phyloP scores from a whole-genome alignment of 371 early-diverging fungal species.

The Apophysomyces ossiformis region DNA sequence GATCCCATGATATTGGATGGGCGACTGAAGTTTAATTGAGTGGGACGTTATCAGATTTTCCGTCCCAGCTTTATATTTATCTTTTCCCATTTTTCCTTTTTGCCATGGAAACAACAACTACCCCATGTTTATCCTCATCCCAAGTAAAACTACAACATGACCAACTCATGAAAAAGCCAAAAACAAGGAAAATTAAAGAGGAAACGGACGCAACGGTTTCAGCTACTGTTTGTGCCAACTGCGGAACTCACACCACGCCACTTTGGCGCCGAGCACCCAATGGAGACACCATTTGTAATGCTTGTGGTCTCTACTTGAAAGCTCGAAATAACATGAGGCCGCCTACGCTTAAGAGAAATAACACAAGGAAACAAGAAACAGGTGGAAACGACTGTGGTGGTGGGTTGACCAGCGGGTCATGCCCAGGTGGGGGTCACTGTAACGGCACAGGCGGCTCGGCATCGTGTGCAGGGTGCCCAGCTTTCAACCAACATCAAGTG shows the following conservation, averaged over 20 bases:
- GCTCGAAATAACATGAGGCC: conserved; percentile 43
- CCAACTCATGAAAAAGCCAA: not conserved
- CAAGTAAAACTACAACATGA: conserved; percentile 2
- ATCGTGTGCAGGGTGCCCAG: conserved; percentile 76
- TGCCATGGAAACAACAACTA: not conserved
- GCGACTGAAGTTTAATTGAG: too few species aligned
- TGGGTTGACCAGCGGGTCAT: conserved; percentile 48
- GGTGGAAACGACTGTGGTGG: conserved; percentile 33
- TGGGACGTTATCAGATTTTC: conserved; percentile 4
- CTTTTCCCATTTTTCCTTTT: not conserved
- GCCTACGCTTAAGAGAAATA: conserved; percentile 49
- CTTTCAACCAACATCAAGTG: conserved; percentile 70
- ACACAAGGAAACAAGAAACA: conserved; percentile 23
- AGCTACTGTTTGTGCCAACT: conserved; percentile 77
- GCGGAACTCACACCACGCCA: conserved; percentile 83
- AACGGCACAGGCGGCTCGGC: conserved; percentile 73
- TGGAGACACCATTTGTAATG: conserved; percentile 86
- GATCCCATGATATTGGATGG: too few species aligned
- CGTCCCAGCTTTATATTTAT: not conserved
- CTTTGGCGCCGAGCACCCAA: conserved; percentile 86
- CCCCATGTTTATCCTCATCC: conserved; percentile 7
- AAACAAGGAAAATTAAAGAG: conserved; percentile 8
- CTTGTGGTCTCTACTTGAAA: conserved; percentile 78
- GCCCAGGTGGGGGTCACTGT: conserved; percentile 80
- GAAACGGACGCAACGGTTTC: conserved; percentile 16